phyloP scores from a whole-genome alignment of 2,329 filamentous ascomycete genomes.

The Colletotrichum sp. region DNA sequence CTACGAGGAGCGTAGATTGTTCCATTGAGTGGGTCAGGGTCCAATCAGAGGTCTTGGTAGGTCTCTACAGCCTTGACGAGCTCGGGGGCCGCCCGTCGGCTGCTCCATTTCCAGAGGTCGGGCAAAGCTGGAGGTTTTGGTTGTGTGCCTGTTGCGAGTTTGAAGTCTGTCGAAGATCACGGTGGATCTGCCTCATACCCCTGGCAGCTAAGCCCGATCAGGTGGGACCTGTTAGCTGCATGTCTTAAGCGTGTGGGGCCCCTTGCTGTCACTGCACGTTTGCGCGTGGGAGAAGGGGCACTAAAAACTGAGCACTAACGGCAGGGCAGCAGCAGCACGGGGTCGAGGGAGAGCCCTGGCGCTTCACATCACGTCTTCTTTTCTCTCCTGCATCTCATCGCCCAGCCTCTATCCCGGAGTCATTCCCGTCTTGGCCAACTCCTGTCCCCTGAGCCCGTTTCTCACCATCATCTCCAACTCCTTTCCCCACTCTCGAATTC shows the following conservation, averaged over 20 bases:
- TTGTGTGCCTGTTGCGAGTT: conserved; percentile 13
- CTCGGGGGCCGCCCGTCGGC: neutral
- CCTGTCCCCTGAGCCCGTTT: neutral
- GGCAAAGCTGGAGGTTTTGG: neutral
- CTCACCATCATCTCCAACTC: neutral
- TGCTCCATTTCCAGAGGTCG: neutral
- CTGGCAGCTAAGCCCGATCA: conserved; percentile 9
- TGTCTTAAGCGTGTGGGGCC: neutral
- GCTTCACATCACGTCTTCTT: neutral
- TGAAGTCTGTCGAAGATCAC: conserved; percentile 22
- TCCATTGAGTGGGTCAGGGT: neutral
- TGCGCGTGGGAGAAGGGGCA: neutral
- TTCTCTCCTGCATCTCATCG: neutral
- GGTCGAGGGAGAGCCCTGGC: neutral
- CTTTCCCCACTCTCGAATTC: neutral
- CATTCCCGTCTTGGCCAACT: conserved; percentile 5
- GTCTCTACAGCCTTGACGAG: neutral
- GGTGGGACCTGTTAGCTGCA: neutral
- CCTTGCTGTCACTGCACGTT: neutral
- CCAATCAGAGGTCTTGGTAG: neutral
- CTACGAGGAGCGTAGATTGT: conserved; percentile 4
- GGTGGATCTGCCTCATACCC: conserved; percentile 20
- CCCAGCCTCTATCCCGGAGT: neutral
- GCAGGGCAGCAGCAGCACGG: neutral
- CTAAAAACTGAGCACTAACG: neutral